phyloP scores from a whole-genome alignment of 345 rosid genomes.

The Populus davidiana region DNA sequence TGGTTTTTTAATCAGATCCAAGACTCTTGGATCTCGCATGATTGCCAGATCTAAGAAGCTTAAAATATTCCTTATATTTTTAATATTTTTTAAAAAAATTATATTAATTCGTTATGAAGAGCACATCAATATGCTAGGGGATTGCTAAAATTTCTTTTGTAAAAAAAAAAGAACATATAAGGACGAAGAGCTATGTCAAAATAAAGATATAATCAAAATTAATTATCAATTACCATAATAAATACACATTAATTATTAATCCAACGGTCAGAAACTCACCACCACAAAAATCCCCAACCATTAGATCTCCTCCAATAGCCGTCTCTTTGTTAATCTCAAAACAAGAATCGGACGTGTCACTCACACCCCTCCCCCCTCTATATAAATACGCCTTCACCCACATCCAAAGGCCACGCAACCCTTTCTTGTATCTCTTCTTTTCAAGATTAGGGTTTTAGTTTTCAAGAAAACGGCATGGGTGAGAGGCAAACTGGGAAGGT shows the following conservation, averaged over 20 bases:
- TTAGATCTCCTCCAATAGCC: constrained; percentile 2
- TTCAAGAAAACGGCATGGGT: constrained; percentile 4
- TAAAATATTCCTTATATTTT: no score
- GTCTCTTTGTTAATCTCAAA: background rate
- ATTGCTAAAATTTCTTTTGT: no score
- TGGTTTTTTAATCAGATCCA: fast-evolving
- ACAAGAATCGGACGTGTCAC: constrained; percentile 21
- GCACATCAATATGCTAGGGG: fast-evolving
- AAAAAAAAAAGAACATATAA: no score
- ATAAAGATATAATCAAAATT: background rate
- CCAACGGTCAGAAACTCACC: constrained; percentile 1
- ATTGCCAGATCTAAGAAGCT: no score
- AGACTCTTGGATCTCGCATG: fast-evolving
- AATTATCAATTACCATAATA: background rate
- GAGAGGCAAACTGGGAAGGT: constrained; percentile 25
- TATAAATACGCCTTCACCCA: constrained; percentile 10
- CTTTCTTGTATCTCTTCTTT: background rate
- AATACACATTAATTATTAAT: background rate
- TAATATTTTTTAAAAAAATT: no score
- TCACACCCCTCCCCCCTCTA: background rate
- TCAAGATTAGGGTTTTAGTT: background rate
- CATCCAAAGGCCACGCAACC: background rate
- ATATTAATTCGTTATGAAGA: fast-evolving
- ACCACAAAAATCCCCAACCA: constrained; percentile 17
- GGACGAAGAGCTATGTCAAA: no score